Evolutionary conservation across 163 green algal species (phyloP).

Genomic region (Chlamydomonas reinhardtii): DNA sequence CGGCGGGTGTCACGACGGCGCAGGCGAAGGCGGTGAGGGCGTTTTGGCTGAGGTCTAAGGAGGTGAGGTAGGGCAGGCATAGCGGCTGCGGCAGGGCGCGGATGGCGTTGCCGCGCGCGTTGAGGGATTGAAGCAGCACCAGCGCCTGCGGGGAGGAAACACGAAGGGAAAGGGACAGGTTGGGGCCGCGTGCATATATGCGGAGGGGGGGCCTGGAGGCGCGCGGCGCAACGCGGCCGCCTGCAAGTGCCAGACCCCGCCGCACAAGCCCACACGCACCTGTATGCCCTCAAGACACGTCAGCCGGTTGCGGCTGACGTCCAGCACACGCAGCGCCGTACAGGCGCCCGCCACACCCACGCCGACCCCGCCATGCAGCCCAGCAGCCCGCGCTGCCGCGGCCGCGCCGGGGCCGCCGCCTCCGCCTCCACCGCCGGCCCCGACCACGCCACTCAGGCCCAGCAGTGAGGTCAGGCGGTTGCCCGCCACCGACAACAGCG

Average conservation of each 20-base stretch:
- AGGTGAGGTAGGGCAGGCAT: conserved; percentile 15
- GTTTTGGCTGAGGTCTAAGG: conserved; percentile 26
- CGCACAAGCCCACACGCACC: neutral
- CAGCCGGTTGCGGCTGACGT: conserved; percentile 33
- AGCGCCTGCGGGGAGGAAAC: neutral
- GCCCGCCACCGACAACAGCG: neutral
- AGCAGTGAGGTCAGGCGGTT: conserved; percentile 8
- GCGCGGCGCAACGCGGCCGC: no score
- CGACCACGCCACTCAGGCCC: no score
- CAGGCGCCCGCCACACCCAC: neutral
- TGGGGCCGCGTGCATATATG: neutral
- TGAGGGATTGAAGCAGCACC: conserved; percentile 12
- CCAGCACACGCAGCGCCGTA: conserved; percentile 12
- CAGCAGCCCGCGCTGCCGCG: no score
- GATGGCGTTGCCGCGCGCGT: conserved; percentile 14
- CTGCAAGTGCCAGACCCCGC: no score
- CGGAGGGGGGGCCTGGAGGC: no score
- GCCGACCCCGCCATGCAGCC: neutral
- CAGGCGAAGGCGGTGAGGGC: neutral
- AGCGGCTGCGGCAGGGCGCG: neutral
- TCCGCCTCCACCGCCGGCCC: no score
- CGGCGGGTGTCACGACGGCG: neutral
- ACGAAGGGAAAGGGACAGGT: neutral
- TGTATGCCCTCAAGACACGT: conserved; percentile 12
- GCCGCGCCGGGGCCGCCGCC: no score